Percentiles rank a stretch among this genome's conserved stretches.
These are phyloP conservation scores for Nicotiana attenuata DNA, from an alignment of 257 asterid species.

Conservation along the genomic window DNA sequence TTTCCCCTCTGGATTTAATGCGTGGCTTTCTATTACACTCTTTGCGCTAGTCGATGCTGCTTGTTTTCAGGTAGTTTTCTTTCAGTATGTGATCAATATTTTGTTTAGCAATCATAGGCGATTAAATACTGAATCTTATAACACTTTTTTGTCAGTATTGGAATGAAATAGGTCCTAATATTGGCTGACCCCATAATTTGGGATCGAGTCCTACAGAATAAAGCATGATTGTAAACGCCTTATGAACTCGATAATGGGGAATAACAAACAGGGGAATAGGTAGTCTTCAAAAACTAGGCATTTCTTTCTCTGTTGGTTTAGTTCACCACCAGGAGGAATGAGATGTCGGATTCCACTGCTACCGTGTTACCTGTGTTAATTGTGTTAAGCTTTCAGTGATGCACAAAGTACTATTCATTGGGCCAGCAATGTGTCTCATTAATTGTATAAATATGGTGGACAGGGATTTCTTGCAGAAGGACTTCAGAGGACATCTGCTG, in stretches of 20 bases:
- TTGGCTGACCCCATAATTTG: not conserved
- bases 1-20: conserved; percentile 71
- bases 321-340: not conserved
- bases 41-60: conserved; percentile 86
- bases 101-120: no score
- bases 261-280: not conserved
- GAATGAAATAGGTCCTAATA: not conserved
- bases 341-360: not conserved
- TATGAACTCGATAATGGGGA: not conserved
- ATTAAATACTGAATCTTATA: not conserved
- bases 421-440: not conserved
- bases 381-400: not conserved
- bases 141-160: not conserved
- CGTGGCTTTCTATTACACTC: conserved; percentile 73
- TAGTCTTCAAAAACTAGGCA: not conserved
- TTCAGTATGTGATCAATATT: no score
- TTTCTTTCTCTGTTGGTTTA: not conserved
- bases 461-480: conserved; percentile 99
- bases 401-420: not conserved
- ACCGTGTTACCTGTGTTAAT: not conserved
- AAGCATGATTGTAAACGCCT: not conserved
- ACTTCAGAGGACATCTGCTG: conserved; percentile 92
- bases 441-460: conserved; percentile 20
- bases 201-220: not conserved
- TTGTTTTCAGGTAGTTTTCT: conserved; percentile 65